Evolutionary conservation across 2,329 filamentous ascomycete species (phyloP), one percentile per base, ranked within the genome.

Genomic region (Cercospora berteroae): DNA sequence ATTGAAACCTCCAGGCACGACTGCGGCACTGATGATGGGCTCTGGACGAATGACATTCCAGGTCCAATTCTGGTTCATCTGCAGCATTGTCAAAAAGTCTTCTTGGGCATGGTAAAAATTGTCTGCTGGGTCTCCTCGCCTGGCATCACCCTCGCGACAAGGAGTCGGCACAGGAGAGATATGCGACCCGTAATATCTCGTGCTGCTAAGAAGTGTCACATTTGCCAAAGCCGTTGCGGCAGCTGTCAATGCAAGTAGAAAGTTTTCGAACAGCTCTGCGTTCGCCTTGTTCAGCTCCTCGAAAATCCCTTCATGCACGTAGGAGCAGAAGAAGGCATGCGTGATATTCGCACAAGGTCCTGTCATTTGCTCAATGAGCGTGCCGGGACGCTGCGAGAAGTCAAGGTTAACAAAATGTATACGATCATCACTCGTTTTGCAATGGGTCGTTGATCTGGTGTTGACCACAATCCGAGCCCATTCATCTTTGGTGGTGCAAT

Each of bases 1-100:
- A 69, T 83, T 84, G 76, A 82, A 82, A 65, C 62, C 68, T n/a
- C 76, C 70, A 1, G 75, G 68, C 9, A 73, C 73, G 6, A 59
- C 65, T 31, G 73, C 76, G 7, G 78, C 74, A 55, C 79, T 78
- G 7, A 80, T 63, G 12, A 69, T 70, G 23, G 71, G 74, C 69
- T 80, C 66, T 12, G 71, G 68, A 9, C 69, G 77, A 16, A 78
- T 73, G 56, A 80, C 69, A 20, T 77, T 78, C 13, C 74, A 70
- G 6, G 74, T 61, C 62, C 77, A 69, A 48, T 68, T 52, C n/a
- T 74, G 72, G 6, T 75, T 75, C n/a, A 79, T 67, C 55, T 73
- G 70, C 18, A 48, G 31, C 20, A 27, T 55, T 4, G 60, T 55
- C 13, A 73, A 39, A 29, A 63, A 65, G 44, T 72, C 69, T 31